Evolutionary conservation across 1,284 basidiomycete genomes (phyloP), one percentile per base, ranked within the genome.

Genomic region (Ustilago tritici): DNA sequence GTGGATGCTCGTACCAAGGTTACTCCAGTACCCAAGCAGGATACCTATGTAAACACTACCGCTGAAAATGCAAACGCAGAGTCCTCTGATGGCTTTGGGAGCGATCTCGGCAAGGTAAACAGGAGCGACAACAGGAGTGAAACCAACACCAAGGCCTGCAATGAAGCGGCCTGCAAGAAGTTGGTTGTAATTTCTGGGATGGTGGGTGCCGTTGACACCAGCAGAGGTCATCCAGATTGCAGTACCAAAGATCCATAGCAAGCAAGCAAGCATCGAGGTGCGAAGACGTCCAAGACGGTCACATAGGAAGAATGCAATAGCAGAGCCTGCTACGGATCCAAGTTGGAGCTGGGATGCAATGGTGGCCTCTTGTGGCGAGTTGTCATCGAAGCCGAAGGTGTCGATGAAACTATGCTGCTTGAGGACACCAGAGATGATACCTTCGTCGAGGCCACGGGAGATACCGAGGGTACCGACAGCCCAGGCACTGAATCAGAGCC

Each of bases 171-270:
- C 79, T 54, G 74, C 78, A 12, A 79, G 69, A 14, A 79, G 71
- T 56, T 81, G 79, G 14, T 46, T 12, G 49, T 79, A 68, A 65
- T 76, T 78, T 3, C 77, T 74, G 1, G 57, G 58, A 28, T 41
- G 56, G 53, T 77, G 75, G 9, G 66, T 55, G 19, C 66, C 78
- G 52, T 58, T 47, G 1, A 64, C 49, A 9, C 68, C 73, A 8
- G 73, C 73, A 14, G 76, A 75, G 11, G 79, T 74, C 64, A 81
- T 70, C 79, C 79, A 81, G 52, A 80, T 77, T 32, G 70, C 67
- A 10, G 79, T 77, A 32, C 79, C 79, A 4, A 81, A 52, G 55
- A 79, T 74, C 79, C 79, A 81, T 38, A 79, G 61, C 8, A 81
- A 43, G 64, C 77, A 79, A 31, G 72, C 70, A 36, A 79, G 54